Percentiles rank a stretch among this genome's conserved stretches.
phyloP scores from a whole-genome alignment of 208 protist species.

The Angomonas deanei region DNA sequence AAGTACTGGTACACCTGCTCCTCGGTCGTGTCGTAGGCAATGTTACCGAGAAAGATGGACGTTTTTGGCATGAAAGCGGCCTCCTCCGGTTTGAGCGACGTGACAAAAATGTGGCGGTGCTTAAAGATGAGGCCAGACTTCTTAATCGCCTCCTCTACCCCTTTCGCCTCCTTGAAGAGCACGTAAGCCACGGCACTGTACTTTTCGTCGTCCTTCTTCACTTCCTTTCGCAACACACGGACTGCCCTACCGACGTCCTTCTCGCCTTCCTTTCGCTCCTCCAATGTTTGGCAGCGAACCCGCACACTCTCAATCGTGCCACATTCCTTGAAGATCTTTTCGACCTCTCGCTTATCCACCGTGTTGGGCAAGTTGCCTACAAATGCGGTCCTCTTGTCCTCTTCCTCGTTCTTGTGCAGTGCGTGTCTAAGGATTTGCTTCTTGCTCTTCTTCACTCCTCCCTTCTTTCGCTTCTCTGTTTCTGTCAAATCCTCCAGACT shows the following conservation, averaged over 20 bases:
- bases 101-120: constrained; percentile 82
- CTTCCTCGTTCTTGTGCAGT: constrained; percentile 76
- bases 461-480: constrained; percentile 18
- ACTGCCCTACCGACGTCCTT: constrained; percentile 70
- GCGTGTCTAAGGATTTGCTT: constrained; percentile 68
- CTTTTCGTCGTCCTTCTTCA: constrained; percentile 70
- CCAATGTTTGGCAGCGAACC: constrained; percentile 72
- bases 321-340: constrained; percentile 77
- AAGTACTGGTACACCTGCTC: constrained; percentile 86
- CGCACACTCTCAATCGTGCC: constrained; percentile 73
- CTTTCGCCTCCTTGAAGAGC: constrained; percentile 35
- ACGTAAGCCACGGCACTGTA: constrained; percentile 83
- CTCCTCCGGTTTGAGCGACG: constrained; percentile 54
- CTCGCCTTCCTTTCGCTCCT: constrained; percentile 14
- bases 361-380: constrained; percentile 88
- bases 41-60: constrained; percentile 87
- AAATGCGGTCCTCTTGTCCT: constrained; percentile 85
- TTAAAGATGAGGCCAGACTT: constrained; percentile 71
- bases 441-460: constrained; percentile 33
- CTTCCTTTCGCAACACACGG: constrained; percentile 75
- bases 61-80: constrained; percentile 73
- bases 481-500: constrained; percentile 19
- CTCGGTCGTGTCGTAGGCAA: constrained; percentile 79
- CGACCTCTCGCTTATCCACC: constrained; percentile 53
- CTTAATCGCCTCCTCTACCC: constrained; percentile 34